These are phyloP conservation scores for Fusarium sororula DNA, from an alignment of 2,329 filamentous ascomycete species.

Conservation along the genomic window DNA sequence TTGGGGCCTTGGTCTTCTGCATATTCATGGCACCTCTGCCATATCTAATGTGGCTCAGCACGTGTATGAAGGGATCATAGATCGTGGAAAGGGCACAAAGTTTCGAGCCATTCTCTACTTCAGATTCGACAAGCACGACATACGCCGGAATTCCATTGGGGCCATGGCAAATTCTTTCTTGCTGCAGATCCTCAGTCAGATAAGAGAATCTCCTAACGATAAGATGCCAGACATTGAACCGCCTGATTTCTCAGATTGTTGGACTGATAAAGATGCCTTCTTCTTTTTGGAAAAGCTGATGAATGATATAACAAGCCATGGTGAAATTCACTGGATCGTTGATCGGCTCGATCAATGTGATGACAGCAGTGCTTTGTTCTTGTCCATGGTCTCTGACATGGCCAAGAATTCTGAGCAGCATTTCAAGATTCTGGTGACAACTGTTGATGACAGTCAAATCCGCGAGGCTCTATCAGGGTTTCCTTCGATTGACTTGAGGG, in stretches of 20 bases:
- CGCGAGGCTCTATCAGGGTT: background rate
- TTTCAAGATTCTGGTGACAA: background rate
- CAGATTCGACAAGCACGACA: background rate
- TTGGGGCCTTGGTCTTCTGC: background rate
- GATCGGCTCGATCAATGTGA: background rate
- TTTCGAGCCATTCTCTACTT: background rate
- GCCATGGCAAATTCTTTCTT: background rate
- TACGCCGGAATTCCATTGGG: background rate
- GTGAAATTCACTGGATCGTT: background rate
- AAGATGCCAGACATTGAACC: background rate
- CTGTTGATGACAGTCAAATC: background rate
- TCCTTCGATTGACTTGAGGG: background rate
- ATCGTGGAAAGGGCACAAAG: too few relatives aligned
- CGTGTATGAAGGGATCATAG: background rate
- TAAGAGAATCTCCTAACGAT: background rate
- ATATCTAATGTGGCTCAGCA: background rate
- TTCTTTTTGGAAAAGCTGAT: background rate
- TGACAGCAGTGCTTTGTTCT: background rate
- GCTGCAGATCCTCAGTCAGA: background rate
- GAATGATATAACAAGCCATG: background rate
- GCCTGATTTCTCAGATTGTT: background rate
- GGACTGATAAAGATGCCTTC: background rate
- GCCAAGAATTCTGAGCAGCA: background rate
- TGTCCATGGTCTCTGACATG: background rate
- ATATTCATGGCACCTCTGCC: background rate